Base-by-base conservation (phyloP, 176 grass and related monocot species). In the Carex kokanica region DNA sequence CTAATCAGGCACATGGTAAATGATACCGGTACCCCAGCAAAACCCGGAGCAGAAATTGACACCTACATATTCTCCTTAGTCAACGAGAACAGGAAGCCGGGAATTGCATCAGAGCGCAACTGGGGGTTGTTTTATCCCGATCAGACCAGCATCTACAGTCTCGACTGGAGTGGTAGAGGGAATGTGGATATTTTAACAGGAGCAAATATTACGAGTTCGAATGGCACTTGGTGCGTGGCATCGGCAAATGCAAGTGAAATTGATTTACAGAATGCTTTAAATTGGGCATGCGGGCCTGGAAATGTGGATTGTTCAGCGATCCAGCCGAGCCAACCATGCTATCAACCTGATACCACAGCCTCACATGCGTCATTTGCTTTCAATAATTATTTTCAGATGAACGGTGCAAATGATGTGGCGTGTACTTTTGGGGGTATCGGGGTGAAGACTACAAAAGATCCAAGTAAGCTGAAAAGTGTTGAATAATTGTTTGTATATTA, bases 321-420 rank as follows among this genome's bases (percentile, higher is more conserved):
- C 84, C 97, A 99, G n/a, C 93, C 97, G 4, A 96, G 97, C 85
- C 97, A 99, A 71, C 93, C 89, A 6, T 99, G 93, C 79, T 99
- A 95, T 81, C 93, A 96, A 41, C 93, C 97, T 5, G 85, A 95
- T 64, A 96, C 89, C 31, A 83, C 93, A 72, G 86, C 20, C 83
- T 93, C 97, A 21, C 93, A 99, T 83, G 97, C 97, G 43, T 95
- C 93, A 29, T 99, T 72, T 84, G 93, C 93, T 4, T 96, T 95
- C 65, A 96, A 99, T 70, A 92, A 85, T 80, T 99, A 89, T 78
- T 99, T 87, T 81, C 97, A 99, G 83, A 91, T 93, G 83, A 99
- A 93, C 59, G 97, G 97, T 7, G 93, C 88, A 59, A 99, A 86
- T 18, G 89, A 90, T 85, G 93, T 99, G 52, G 89, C 97, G 1